Evolutionary conservation across 148 eudicot genomes (phyloP).

Genomic region (Heliosperma pusillum): DNA sequence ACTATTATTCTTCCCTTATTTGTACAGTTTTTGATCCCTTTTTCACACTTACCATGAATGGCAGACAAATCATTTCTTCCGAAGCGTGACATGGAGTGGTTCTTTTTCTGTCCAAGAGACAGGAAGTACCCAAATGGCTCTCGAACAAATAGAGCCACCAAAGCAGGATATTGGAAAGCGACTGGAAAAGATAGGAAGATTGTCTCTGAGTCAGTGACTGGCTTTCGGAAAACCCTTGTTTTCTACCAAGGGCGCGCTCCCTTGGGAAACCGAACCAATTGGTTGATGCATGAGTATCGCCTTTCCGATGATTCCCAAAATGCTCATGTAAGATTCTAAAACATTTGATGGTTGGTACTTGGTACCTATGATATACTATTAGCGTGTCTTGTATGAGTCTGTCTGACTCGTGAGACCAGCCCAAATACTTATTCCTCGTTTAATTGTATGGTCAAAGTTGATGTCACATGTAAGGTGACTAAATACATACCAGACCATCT

Average conservation of each 20-base stretch:
- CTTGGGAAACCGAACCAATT: constrained; percentile 67
- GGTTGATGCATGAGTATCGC: constrained; percentile 96
- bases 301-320: constrained; percentile 57
- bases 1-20: not conserved
- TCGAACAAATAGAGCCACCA: constrained; percentile 80
- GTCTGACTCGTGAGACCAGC: not conserved
- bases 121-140: constrained; percentile 84
- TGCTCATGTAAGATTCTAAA: constrained; percentile 47
- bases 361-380: too few species aligned
- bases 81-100: constrained; percentile 84
- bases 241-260: constrained; percentile 90
- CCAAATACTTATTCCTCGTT: not conserved
- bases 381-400: too few species aligned
- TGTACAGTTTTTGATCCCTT: constrained; percentile 7
- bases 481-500: too few species aligned
- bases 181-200: constrained; percentile 86
- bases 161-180: constrained; percentile 92
- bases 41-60: constrained; percentile 20
- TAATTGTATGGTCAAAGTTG: not conserved
- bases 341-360: not conserved
- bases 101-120: constrained; percentile 81
- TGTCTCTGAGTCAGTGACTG: constrained; percentile 49
- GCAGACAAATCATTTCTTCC: constrained; percentile 87
- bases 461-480: not conserved
- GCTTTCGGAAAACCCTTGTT: constrained; percentile 78